Base-by-base conservation (phyloP, 2,329 filamentous ascomycete species). In the Gliomastix tumulicola region DNA sequence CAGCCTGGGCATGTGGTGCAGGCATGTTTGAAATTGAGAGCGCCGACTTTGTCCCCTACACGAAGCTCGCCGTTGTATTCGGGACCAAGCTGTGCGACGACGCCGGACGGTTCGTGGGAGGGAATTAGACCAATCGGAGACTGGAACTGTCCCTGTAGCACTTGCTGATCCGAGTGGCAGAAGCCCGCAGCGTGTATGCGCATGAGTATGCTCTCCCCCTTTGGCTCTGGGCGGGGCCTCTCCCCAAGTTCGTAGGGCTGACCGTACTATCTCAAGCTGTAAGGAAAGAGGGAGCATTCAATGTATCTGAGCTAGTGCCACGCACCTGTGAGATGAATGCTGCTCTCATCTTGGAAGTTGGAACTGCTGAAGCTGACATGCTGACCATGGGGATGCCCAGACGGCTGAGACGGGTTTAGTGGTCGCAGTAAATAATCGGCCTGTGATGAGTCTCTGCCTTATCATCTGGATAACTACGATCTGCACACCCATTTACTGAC, bases 81-180 rank as follows among this genome's bases (percentile, higher is more conserved):
- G 3, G 41, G 7, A 1, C 60, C 60, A 4, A 59, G 39, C 18
- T 43, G 41, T 0, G 48, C 53, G 6, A 63, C 25, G 1, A 49
- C 44, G 4, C 59, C 59, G 5, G 56, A 55, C 10, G 57, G 54
- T 34, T 63, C 59, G 37, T 63, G 60, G 4, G 56, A 59, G 1
- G 54, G 50, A 17, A 55, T 54, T 13, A 40, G 38, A n/a, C 38
- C 38, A 20, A 60, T 42, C 11, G 50, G 50, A 6, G 55, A 35
- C 3, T 38, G 36, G 39, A 55, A 59, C 16, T 57, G 49, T 9
- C 59, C 57, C 8, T 55, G 50, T 2, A 56, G 38, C 8, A 57
- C 57, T 36, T 61, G 59, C 8, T 56, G 42, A 31, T 61, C 59
- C 3, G 58, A 59, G 34, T 60, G 58, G 37, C 59, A 61, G 43